These are phyloP conservation scores for Pythium scleroteichum DNA, from an alignment of 352 stramenopile species.

Conservation along the genomic window DNA sequence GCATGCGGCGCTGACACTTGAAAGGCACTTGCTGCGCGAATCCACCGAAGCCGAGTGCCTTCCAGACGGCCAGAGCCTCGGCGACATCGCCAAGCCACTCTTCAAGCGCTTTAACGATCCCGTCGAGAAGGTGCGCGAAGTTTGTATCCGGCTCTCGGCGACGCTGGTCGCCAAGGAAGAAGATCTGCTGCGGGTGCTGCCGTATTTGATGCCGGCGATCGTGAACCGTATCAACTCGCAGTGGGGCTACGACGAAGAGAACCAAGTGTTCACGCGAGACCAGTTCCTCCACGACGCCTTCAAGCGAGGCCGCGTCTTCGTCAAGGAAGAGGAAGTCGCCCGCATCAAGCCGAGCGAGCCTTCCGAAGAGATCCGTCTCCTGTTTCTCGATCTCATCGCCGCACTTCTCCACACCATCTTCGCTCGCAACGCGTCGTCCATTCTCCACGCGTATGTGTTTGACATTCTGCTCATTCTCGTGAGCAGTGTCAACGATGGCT, in stretches of 20 bases:
- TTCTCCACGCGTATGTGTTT: slow-evolving; percentile 82
- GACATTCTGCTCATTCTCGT: slow-evolving; percentile 72
- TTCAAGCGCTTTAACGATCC: slow-evolving; percentile 86
- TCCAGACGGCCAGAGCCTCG: slow-evolving; percentile 29
- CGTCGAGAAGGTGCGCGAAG: slow-evolving; percentile 73
- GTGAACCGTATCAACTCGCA: slow-evolving; percentile 59
- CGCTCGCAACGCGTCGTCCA: slow-evolving; percentile 50
- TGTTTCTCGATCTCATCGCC: slow-evolving; percentile 54
- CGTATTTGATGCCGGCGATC: slow-evolving; percentile 78
- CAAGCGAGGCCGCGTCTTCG: slow-evolving; percentile 66
- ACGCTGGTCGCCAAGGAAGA: slow-evolving; percentile 45
- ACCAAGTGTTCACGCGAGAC: slow-evolving; percentile 72
- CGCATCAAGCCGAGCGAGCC: slow-evolving; percentile 55
- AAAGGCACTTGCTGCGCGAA: slow-evolving; percentile 35
- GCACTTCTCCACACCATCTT: slow-evolving; percentile 61
- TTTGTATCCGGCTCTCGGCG: slow-evolving; percentile 60
- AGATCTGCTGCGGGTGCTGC: slow-evolving; percentile 66
- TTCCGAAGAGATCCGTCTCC: slow-evolving; percentile 77
- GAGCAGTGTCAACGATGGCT: slow-evolving; percentile 84
- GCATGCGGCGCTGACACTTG: slow-evolving; percentile 53
- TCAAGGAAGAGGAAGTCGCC: slow-evolving; percentile 42
- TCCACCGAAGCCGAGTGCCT: neutral
- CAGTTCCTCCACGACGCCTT: slow-evolving; percentile 72
- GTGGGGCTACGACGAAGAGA: slow-evolving; percentile 75
- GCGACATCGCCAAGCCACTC: slow-evolving; percentile 64